These are phyloP conservation scores for Eurotiales sp. DNA, from an alignment of 2,329 filamentous ascomycete species.

Conservation along the genomic window DNA sequence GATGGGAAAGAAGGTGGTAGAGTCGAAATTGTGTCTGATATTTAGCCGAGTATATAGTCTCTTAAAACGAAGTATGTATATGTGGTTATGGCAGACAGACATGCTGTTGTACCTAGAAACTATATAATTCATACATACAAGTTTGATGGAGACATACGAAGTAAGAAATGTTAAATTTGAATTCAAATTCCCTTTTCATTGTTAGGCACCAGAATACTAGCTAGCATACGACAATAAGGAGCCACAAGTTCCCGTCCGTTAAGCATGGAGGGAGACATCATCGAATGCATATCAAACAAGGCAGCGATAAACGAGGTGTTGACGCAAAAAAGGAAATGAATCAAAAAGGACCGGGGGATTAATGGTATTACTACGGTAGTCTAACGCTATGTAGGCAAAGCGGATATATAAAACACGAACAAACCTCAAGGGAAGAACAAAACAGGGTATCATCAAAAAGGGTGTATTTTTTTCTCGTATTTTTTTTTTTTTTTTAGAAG, in stretches of 20 bases:
- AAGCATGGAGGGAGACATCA: neutral
- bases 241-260: neutral
- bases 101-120: neutral
- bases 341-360: neutral
- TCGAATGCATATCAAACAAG: neutral
- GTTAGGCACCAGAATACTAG: neutral
- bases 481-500: conserved; percentile 15
- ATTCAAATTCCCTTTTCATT: neutral
- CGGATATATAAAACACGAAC: neutral
- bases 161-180: neutral
- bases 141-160: too few species aligned
- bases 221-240: neutral
- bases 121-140: too few species aligned
- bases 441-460: conserved; percentile 7
- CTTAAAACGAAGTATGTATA: neutral
- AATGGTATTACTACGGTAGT: conserved; percentile 12
- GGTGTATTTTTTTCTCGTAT: conserved; percentile 1
- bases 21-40: conserved; percentile 14
- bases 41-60: conserved; percentile 2
- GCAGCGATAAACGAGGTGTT: neutral
- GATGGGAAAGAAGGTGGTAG: conserved; percentile 21
- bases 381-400: conserved; percentile 4
- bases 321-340: neutral
- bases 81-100: neutral
- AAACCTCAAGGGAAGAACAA: neutral